These are phyloP conservation scores for Candida mesenterica DNA, from an alignment of 1,139 yeast species.

Conservation along the genomic window DNA sequence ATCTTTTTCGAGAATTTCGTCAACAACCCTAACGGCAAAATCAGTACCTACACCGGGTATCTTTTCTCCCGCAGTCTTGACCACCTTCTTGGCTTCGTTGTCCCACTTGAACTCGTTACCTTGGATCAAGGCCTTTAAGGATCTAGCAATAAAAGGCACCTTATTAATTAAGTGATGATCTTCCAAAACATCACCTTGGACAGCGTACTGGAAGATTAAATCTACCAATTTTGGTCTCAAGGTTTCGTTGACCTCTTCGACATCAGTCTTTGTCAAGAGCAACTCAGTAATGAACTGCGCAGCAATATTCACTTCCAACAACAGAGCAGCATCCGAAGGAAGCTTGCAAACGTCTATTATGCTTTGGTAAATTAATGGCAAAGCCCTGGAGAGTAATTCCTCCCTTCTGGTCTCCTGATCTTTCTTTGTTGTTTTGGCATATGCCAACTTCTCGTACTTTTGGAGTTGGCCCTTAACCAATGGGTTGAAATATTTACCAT, in stretches of 20 bases:
- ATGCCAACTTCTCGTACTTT: slow-evolving; percentile 64
- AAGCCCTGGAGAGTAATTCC: slow-evolving; percentile 65
- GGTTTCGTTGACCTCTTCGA: slow-evolving; percentile 25
- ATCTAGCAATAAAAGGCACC: slow-evolving; percentile 71
- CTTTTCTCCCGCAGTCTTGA: slow-evolving; percentile 37
- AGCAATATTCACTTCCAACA: slow-evolving; percentile 71
- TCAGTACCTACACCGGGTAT: slow-evolving; percentile 60
- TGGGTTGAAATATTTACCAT: slow-evolving; percentile 82
- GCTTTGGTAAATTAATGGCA: slow-evolving; percentile 63
- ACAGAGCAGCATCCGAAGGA: slow-evolving; percentile 12
- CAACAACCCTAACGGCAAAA: slow-evolving; percentile 56
- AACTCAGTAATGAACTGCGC: slow-evolving; percentile 81
- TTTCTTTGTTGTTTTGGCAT: slow-evolving; percentile 74
- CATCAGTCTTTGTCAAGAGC: slow-evolving; percentile 52
- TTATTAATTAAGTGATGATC: slow-evolving; percentile 64
- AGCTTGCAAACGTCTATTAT: slow-evolving; percentile 12
- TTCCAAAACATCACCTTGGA: slow-evolving; percentile 72
- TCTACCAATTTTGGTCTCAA: slow-evolving; percentile 54
- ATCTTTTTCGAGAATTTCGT: slow-evolving; percentile 43
- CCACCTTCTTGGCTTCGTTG: slow-evolving; percentile 63
- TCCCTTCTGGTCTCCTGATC: slow-evolving; percentile 72
- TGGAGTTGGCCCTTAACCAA: slow-evolving; percentile 57
- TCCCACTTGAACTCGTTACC: slow-evolving; percentile 59
- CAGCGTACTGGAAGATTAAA: slow-evolving; percentile 50
- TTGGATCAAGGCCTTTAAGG: slow-evolving; percentile 76